These are phyloP conservation scores for Diaporthe sp. DNA, from an alignment of 2,329 filamentous ascomycete genomes.

Conservation along the genomic window DNA sequence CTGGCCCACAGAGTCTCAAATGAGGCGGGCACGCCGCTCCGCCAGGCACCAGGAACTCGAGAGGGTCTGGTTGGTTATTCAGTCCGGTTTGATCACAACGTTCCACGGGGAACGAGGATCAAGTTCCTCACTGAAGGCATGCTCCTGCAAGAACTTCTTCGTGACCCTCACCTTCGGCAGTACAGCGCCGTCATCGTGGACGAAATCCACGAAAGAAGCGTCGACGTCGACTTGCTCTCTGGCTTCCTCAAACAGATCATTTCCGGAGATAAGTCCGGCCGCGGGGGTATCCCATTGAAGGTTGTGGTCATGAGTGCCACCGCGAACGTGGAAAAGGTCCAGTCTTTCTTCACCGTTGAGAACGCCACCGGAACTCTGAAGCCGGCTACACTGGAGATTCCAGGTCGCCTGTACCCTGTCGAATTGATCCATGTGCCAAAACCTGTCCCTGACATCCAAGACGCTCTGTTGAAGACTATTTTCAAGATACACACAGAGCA, in stretches of 20 bases:
- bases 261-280: conserved; percentile 67
- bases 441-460: conserved; percentile 83
- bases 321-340: conserved; percentile 83
- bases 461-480: conserved; percentile 82
- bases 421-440: conserved; percentile 78
- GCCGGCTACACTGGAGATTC: conserved; percentile 67
- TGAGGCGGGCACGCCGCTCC: conserved; percentile 71
- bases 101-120: conserved; percentile 83
- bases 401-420: conserved; percentile 90
- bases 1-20: conserved; percentile 88
- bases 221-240: conserved; percentile 91
- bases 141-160: conserved; percentile 91
- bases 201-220: conserved; percentile 95
- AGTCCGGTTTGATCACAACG: conserved; percentile 91
- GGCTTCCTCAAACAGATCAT: conserved; percentile 89
- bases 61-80: conserved; percentile 85
- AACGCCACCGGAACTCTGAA: conserved; percentile 31
- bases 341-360: conserved; percentile 73
- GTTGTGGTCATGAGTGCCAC: conserved; percentile 98
- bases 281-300: conserved; percentile 81
- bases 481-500: conserved; percentile 90
- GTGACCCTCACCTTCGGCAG: conserved; percentile 82
- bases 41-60: conserved; percentile 40
- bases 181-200: conserved; percentile 95
- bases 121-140: conserved; percentile 98